Base-by-base conservation (phyloP, 1,139 yeast genomes). In the Keqinozyma sinolaborantium region DNA sequence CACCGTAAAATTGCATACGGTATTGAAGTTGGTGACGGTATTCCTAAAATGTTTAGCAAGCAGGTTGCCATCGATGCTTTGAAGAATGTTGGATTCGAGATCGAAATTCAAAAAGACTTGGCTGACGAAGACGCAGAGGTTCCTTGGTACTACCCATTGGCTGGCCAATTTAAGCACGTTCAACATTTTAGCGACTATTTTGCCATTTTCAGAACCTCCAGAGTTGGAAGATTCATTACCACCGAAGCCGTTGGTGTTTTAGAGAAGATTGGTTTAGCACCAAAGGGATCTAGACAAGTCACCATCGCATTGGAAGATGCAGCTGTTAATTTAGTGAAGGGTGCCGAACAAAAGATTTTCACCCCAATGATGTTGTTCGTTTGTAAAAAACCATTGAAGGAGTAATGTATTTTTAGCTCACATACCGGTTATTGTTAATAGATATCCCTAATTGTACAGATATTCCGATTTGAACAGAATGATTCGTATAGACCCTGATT, bases 101-200 rank as follows among this genome's bases (percentile, higher is more conserved):
- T 92, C 48, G 74, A 76, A 51, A 76, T 73, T 57, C 77, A 80
- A 61, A 70, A 72, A 49, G 98, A 92, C 60, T 72, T 92, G 58
- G 97, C 98, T 34, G 87, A 79, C 44, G 65, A 68, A 39, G 79
- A 77, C 41, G 97, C 87, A 56, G 86, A 77, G 30, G 75, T 92
- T 45, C 99, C 99, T 47, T 92, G 99, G 99, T 92, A 84, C 70
- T 90, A 90, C 64, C 98, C 98, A 50, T 76, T 92, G 56, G 74
- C 94, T 42, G 98, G 98, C 53, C 95, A 92, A 47, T 79, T 88
- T 83, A 83, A 77, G 62, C 83, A 84, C 63, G 77, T 86, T 36
- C 97, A 90, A 67, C 69, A 82, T 33, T 42, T 86, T 18, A 71
- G 80, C 40, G 98, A 94, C 59, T 58, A 86, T 43, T 77, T 78